Conservation (phyloP, 768 basidiomycete genomes). For the Psilocybe tampanensis region DNA sequence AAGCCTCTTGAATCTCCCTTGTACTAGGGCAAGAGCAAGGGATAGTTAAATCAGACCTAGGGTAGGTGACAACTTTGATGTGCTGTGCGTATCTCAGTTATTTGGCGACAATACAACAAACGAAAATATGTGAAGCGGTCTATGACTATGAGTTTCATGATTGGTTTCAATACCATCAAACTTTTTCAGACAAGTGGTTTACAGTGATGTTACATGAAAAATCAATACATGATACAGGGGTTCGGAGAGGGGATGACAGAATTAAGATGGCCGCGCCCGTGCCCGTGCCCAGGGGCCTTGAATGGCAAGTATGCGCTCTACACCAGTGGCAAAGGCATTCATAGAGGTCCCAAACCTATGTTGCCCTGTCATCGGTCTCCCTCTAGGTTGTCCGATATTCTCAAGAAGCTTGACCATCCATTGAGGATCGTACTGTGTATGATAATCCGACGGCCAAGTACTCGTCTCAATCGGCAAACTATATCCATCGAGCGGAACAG, state of each 20-base stretch:
- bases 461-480: constrained; percentile 18
- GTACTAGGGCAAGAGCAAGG: not conserved
- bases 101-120: not conserved
- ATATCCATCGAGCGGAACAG: constrained; percentile 15
- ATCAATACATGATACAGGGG: too few relatives aligned
- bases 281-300: too few relatives aligned
- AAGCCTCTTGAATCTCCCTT: not conserved
- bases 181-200: too few relatives aligned
- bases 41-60: not conserved
- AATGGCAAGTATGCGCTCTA: too few relatives aligned
- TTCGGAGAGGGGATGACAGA: too few relatives aligned
- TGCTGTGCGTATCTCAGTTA: not conserved
- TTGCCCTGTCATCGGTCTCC: not conserved
- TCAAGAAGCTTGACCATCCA: constrained; percentile 12
- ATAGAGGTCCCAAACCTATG: too few relatives aligned
- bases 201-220: too few relatives aligned
- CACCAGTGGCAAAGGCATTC: too few relatives aligned
- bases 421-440: constrained; percentile 13
- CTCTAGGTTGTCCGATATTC: constrained; percentile 12
- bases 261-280: too few relatives aligned
- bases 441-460: constrained; percentile 16
- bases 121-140: not conserved
- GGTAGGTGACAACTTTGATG: not conserved
- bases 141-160: too few relatives aligned
- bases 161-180: too few relatives aligned